Percentiles rank a stretch among this genome's conserved stretches.
Evolutionary conservation across 306 rosid species (phyloP).

Genomic region (Potentilla sterilis): DNA sequence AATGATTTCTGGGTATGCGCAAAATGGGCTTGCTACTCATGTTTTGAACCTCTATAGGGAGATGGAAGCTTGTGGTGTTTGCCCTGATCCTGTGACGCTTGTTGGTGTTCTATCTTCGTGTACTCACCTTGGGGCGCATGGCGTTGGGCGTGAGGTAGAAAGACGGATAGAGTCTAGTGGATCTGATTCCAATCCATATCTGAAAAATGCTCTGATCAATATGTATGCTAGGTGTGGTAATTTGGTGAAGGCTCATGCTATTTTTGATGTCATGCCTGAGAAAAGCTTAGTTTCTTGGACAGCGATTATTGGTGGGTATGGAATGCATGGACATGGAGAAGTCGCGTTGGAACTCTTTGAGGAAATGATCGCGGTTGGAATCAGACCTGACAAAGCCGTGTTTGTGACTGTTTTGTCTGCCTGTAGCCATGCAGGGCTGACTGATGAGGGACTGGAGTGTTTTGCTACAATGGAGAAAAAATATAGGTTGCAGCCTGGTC

Average conservation of each 20-base stretch:
- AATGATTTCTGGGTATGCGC: constrained; percentile 83
- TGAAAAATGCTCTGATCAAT: constrained; percentile 42
- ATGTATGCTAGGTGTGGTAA: constrained; percentile 56
- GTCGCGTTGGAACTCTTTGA: constrained; percentile 59
- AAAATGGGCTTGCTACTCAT: constrained; percentile 58
- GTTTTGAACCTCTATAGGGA: constrained; percentile 63
- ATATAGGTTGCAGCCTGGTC: constrained; percentile 61
- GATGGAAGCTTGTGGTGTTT: constrained; percentile 33
- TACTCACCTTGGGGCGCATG: constrained; percentile 42
- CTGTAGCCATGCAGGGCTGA: constrained; percentile 82
- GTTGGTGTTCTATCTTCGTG: constrained; percentile 55
- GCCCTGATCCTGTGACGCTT: constrained; percentile 43
- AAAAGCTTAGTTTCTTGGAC: constrained; percentile 53
- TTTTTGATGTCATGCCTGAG: constrained; percentile 37
- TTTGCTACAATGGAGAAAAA: constrained; percentile 55
- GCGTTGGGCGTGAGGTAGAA: constrained; percentile 41
- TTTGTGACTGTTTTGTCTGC: constrained; percentile 78
- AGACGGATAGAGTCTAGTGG: constrained; percentile 24
- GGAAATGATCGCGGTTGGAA: constrained; percentile 57
- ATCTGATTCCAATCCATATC: constrained; percentile 36
- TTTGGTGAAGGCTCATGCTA: constrained; percentile 41
- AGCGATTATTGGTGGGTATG: constrained; percentile 65
- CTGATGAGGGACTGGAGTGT: constrained; percentile 62
- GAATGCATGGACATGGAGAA: constrained; percentile 85
- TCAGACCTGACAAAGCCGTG: constrained; percentile 67